Evolutionary conservation across 1,284 basidiomycete genomes (phyloP).

Genomic region (Cutaneotrichosporon sp.): DNA sequence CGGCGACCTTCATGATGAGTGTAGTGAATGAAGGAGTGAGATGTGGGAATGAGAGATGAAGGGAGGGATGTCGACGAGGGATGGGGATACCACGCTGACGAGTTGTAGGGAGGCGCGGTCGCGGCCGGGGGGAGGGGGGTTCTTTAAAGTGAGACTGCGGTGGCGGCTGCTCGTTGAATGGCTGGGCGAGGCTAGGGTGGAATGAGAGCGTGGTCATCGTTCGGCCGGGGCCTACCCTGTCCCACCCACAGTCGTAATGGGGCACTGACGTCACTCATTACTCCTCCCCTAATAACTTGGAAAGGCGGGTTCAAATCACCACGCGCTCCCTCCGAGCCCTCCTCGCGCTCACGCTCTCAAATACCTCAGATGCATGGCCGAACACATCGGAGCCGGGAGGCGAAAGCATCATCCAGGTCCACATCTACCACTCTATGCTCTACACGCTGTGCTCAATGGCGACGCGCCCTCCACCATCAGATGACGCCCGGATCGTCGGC

Average conservation of each 20-base stretch:
- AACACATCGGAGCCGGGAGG: not conserved
- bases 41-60: slow-evolving; percentile 18
- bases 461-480: too few species aligned
- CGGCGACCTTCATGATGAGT: slow-evolving; percentile 63
- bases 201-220: not conserved
- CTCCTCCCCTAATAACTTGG: not conserved
- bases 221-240: not conserved
- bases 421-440: not conserved
- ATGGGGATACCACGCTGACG: not conserved
- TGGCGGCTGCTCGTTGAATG: not conserved
- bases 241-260: not conserved
- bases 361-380: not conserved
- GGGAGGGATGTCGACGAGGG: not conserved
- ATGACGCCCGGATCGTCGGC: not conserved
- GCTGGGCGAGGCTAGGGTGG: not conserved
- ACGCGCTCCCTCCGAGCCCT: not conserved
- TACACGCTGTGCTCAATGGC: not conserved
- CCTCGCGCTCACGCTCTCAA: too few species aligned
- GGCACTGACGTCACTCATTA: not conserved
- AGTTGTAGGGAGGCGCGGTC: not conserved
- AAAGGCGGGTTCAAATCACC: slow-evolving; percentile 1
- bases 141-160: not conserved
- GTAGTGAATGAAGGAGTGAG: slow-evolving; percentile 16
- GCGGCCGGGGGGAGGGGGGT: not conserved
- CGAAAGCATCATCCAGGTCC: not conserved